These are phyloP conservation scores for Escovopsis weberi DNA, from an alignment of 2,329 filamentous ascomycete species.

Conservation along the genomic window DNA sequence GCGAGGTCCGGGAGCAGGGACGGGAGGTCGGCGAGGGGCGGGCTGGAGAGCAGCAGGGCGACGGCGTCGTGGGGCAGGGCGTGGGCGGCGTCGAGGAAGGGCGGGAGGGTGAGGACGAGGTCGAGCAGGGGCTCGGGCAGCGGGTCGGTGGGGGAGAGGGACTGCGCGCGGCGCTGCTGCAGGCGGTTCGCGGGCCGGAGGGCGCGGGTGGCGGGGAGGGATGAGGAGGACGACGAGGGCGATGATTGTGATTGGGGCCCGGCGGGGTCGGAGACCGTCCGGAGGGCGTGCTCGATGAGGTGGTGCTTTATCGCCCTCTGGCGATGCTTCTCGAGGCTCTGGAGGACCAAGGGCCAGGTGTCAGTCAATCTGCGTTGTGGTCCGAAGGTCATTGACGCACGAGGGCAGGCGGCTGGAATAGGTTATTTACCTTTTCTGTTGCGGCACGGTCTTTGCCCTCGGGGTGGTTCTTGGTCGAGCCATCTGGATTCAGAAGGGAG, in stretches of 20 bases:
- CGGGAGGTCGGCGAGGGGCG: conserved; percentile 34
- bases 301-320: conserved; percentile 33
- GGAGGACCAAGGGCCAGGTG: background rate
- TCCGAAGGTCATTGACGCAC: no score
- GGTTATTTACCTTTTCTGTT: conserved; percentile 30
- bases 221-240: conserved; percentile 12
- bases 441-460: conserved; percentile 33
- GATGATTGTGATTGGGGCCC: no score
- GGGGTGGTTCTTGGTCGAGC: conserved; percentile 39
- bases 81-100: conserved; percentile 26
- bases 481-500: conserved; percentile 40
- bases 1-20: conserved; percentile 33
- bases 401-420: background rate
- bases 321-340: conserved; percentile 37
- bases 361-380: background rate
- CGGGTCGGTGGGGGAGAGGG: conserved; percentile 1
- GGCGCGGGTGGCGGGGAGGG: conserved; percentile 6
- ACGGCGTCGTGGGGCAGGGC: conserved; percentile 21
- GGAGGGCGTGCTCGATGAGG: conserved; percentile 36
- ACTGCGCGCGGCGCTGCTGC: no score
- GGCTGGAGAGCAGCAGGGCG: conserved; percentile 31
- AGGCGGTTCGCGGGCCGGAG: conserved; percentile 5
- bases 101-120: conserved; percentile 39
- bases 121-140: conserved; percentile 34
- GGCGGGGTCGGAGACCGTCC: conserved; percentile 19